phyloP scores from a whole-genome alignment of 345 rosid species.

The Linum lewisii region DNA sequence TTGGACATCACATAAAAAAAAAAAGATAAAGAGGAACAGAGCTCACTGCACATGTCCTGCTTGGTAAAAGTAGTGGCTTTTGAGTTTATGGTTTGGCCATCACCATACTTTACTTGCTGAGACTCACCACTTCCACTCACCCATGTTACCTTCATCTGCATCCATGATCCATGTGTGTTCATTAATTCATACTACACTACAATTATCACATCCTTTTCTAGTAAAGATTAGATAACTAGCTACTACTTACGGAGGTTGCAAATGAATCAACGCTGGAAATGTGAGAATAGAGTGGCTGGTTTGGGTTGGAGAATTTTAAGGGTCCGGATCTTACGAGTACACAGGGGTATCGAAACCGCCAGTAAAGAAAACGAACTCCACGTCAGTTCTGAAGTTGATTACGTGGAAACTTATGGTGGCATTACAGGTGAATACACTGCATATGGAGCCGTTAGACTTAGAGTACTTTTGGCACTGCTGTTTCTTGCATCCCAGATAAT shows the following conservation, averaged over 20 bases:
- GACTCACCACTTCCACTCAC: constrained; percentile 45
- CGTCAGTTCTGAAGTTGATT: constrained; percentile 49
- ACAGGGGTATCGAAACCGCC: constrained; percentile 58
- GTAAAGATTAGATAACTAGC: no score
- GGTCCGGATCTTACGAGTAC: constrained; percentile 28
- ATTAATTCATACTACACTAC: no score
- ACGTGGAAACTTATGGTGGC: constrained; percentile 43
- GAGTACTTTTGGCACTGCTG: constrained; percentile 28
- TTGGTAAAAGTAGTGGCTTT: constrained; percentile 40
- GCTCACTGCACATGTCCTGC: constrained; percentile 56
- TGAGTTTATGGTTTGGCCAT: constrained; percentile 34
- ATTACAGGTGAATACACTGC: constrained; percentile 31
- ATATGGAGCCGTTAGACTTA: constrained; percentile 12
- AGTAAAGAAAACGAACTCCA: constrained; percentile 43
- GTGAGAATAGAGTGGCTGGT: constrained; percentile 41
- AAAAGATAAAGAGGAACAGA: no score
- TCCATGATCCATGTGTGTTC: background rate
- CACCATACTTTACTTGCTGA: constrained; percentile 40
- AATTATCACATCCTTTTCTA: no score
- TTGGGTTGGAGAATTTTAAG: constrained; percentile 40
- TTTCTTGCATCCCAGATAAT: constrained; percentile 39
- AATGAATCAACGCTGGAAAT: constrained; percentile 48
- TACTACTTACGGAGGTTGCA: constrained; percentile 35
- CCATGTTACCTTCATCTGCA: constrained; percentile 68
- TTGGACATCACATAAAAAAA: no score